phyloP scores from a whole-genome alignment of 208 protist species.

The Trypanosomatidae sp. region DNA sequence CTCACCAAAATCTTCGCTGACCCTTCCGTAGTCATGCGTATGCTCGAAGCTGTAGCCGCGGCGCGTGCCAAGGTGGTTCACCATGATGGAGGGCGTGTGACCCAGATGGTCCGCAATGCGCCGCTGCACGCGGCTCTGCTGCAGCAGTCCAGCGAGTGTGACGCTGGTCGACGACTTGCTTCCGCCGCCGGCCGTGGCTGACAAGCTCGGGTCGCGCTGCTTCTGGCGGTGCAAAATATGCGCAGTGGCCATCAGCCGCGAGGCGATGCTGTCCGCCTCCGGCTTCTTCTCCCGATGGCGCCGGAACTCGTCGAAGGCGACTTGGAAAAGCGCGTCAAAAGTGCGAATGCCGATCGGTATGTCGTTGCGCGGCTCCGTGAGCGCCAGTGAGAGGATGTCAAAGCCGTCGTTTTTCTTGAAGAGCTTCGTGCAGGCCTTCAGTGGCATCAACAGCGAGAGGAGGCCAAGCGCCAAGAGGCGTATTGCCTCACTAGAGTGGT shows the following conservation, averaged over 20 bases:
- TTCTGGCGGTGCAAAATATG: slow-evolving; percentile 33
- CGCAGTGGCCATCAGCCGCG: slow-evolving; percentile 23
- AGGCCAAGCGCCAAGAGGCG: slow-evolving; percentile 79
- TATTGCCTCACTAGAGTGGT: slow-evolving; percentile 78
- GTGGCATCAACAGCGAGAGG: slow-evolving; percentile 77
- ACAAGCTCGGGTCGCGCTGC: slow-evolving; percentile 24
- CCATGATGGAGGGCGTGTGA: slow-evolving; percentile 25
- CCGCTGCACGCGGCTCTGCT: slow-evolving; percentile 4
- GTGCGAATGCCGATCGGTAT: slow-evolving; percentile 70
- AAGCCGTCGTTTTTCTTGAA: slow-evolving; percentile 72
- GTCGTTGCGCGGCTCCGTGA: slow-evolving; percentile 37
- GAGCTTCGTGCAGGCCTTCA: slow-evolving; percentile 55
- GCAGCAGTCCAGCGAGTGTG: not conserved
- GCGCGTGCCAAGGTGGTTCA: slow-evolving; percentile 39
- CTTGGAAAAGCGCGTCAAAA: slow-evolving; percentile 79
- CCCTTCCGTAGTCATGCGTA: slow-evolving; percentile 52
- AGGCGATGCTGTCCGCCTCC: slow-evolving; percentile 17
- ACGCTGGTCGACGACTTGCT: not conserved
- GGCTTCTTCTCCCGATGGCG: slow-evolving; percentile 37
- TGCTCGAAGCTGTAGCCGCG: slow-evolving; percentile 83
- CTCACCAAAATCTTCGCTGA: slow-evolving; percentile 50
- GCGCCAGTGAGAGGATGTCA: slow-evolving; percentile 57
- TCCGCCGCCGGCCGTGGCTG: not conserved
- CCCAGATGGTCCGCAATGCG: slow-evolving; percentile 21
- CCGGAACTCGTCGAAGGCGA: slow-evolving; percentile 75